A percentile compares a stretch with the other conserved stretches of the same genome.
These are phyloP conservation scores for Zygosaccharomyces bailii DNA, from an alignment of 805 yeast genomes.

Conservation along the genomic window DNA sequence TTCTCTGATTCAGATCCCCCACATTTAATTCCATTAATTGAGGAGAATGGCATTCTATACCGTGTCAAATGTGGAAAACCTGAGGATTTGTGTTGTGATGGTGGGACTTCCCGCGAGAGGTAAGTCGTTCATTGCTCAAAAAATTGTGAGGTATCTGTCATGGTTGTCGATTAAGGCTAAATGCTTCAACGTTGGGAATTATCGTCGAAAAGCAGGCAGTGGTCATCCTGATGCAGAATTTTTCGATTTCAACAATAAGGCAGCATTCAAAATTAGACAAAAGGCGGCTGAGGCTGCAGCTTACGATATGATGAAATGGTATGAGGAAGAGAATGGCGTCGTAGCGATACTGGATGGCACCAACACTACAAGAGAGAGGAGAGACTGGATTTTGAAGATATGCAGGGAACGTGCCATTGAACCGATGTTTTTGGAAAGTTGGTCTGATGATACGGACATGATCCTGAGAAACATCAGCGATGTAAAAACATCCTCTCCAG, in stretches of 20 bases:
- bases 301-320: constrained; percentile 83
- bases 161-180: constrained; percentile 88
- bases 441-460: constrained; percentile 79
- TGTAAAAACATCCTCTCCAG: constrained; percentile 84
- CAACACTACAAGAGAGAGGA: constrained; percentile 71
- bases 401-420: constrained; percentile 67
- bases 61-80: constrained; percentile 47
- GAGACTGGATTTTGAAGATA: constrained; percentile 59
- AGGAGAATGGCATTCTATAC: constrained; percentile 32
- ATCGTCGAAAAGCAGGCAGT: constrained; percentile 62
- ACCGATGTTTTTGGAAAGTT: constrained; percentile 89
- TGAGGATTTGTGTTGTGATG: constrained; percentile 82
- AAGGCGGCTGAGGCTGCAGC: constrained; percentile 73
- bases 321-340: constrained; percentile 69
- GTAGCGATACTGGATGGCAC: constrained; percentile 96
- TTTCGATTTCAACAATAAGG: constrained; percentile 63
- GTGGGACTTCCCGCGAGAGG: constrained; percentile 91
- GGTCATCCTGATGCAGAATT: constrained; percentile 62
- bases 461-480: constrained; percentile 78
- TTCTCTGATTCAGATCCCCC: no score
- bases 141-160: constrained; percentile 83
- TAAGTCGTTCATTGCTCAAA: constrained; percentile 90
- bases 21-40: not conserved
- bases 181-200: constrained; percentile 85
- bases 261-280: constrained; percentile 59